Evolutionary conservation across 805 yeast genomes (phyloP), one percentile per base, ranked within the genome.

Genomic region (Yamadazyma paraphyllophila): DNA sequence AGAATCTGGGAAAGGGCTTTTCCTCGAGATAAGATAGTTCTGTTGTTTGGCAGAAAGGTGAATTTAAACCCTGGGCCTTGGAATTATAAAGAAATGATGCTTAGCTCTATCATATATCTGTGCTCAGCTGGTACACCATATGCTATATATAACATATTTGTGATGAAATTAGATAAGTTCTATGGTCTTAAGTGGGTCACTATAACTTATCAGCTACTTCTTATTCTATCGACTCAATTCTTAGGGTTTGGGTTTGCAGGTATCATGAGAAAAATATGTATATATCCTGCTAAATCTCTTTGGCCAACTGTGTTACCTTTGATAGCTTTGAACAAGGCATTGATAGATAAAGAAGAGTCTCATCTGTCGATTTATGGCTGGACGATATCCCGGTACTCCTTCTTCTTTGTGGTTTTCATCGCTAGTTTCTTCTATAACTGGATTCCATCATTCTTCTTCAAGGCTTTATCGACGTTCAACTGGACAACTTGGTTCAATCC

Each of bases 221-320:
- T 83, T 29, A 63, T 77, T 1, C 51, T 81, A 3, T 72, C 84
- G 2, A 72, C 86, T 1, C 83, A 82, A 57, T 79, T 78, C 49
- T 63, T 83, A 52, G 90, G 89, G 17, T 78, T 81, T 55, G 83
- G 86, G 1, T 74, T 83, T 58, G 87, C 88, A 5, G 83, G 85
- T 41, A 56, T 83, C 15, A 72, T 82, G 72, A 73, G 85, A 55
- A 75, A 77, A 48, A 76, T 83, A 27, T 72, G 74, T 46, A 63
- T 71, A 7, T 70, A 71, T 47, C 76, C 76, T 1, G 60, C 62
- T 17, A 70, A 67, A 49, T 62, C 76, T 0, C 50, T 71, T 11
- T 71, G 76, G 77, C 77, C 77, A 16, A 69, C 75, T 3, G 60
- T 70, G 24, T 52, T 71, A 29, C 77, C 77, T 5, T 66, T 71